These are phyloP conservation scores for Spinacia oleracea DNA, from an alignment of 179 eudicot species.

Conservation along the genomic window DNA sequence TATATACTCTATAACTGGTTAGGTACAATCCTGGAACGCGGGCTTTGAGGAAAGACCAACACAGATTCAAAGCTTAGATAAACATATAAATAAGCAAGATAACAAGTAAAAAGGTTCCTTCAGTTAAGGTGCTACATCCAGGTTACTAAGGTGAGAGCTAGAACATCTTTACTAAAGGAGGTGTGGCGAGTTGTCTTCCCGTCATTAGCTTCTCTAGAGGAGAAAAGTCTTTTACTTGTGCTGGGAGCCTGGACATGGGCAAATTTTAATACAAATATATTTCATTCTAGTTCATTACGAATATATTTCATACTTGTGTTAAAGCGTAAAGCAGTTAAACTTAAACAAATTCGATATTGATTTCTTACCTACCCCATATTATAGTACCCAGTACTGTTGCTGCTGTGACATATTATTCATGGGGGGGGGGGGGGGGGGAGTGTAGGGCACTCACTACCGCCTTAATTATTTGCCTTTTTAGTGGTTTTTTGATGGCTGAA, in stretches of 20 bases:
- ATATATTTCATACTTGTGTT: not conserved
- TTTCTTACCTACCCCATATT: not conserved
- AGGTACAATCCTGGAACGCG: not conserved
- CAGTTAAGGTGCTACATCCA: not conserved
- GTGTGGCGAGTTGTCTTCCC: not conserved
- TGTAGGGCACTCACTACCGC: not conserved
- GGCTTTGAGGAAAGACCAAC: not conserved
- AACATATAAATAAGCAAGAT: not conserved
- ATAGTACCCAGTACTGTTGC: not conserved
- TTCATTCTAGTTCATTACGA: not conserved
- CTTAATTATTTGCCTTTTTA: not conserved
- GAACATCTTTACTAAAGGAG: not conserved
- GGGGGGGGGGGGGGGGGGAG: not conserved
- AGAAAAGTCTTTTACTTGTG: not conserved
- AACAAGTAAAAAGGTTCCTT: not conserved
- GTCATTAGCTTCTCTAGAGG: not conserved
- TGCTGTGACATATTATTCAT: not conserved
- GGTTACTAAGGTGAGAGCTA: not conserved
- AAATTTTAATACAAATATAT: no score
- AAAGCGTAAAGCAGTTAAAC: not conserved
- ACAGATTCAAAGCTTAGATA: not conserved
- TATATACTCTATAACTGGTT: not conserved
- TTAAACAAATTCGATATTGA: not conserved
- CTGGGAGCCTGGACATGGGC: not conserved
- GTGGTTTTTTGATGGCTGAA: not conserved